These are phyloP conservation scores for Amanita jacksonii DNA, from an alignment of 768 basidiomycete species.

Conservation along the genomic window DNA sequence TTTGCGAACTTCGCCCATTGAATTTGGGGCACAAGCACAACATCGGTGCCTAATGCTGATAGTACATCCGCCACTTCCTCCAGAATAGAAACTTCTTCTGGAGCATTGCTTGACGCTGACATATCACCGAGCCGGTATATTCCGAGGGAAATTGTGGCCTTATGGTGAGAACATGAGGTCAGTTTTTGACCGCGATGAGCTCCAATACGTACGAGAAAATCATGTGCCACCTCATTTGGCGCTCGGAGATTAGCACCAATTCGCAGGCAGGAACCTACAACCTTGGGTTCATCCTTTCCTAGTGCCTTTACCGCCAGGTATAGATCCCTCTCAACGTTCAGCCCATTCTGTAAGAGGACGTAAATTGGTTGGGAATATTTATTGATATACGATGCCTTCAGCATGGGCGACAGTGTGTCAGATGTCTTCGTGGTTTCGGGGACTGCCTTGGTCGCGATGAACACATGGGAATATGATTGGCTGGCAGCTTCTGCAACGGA, in stretches of 20 bases:
- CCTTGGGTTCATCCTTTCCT: constrained; percentile 34
- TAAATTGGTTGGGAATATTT: constrained; percentile 44
- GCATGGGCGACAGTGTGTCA: constrained; percentile 42
- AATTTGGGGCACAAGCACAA: constrained; percentile 45
- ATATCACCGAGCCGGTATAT: constrained; percentile 39
- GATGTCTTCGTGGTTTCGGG: constrained; percentile 57
- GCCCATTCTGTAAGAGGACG: constrained; percentile 62
- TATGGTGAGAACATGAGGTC: neutral
- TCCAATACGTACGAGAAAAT: constrained; percentile 33
- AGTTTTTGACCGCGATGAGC: neutral
- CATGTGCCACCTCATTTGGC: constrained; percentile 42
- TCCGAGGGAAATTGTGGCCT: constrained; percentile 48
- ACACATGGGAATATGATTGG: constrained; percentile 50
- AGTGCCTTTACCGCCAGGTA: constrained; percentile 40
- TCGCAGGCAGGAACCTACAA: constrained; percentile 46
- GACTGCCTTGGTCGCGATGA: constrained; percentile 62
- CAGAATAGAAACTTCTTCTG: constrained; percentile 31
- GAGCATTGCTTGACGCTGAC: constrained; percentile 30
- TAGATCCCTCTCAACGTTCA: constrained; percentile 60
- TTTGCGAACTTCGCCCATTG: constrained; percentile 53
- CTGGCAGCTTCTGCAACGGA: constrained; percentile 54
- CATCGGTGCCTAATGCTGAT: constrained; percentile 35
- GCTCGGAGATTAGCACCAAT: constrained; percentile 40
- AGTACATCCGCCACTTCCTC: constrained; percentile 37
- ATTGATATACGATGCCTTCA: constrained; percentile 38